A percentile compares a stretch with the other conserved stretches of the same genome.
These are phyloP conservation scores for Phaeolepiota aurea DNA, from an alignment of 768 basidiomycete genomes.

Conservation along the genomic window DNA sequence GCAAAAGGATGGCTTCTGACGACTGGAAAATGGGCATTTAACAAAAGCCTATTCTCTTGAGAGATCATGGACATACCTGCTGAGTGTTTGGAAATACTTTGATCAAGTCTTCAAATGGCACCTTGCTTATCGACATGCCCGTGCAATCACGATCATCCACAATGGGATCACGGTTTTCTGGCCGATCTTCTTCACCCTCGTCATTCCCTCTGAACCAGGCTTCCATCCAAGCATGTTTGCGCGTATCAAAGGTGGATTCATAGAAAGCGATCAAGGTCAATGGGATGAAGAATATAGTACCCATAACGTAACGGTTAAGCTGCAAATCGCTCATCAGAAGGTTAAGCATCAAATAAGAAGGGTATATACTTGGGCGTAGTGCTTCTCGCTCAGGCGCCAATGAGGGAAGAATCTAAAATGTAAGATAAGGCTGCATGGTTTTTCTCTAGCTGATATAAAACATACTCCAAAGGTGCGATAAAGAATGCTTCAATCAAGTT, in stretches of 20 bases:
- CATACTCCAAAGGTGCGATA: conserved; percentile 83
- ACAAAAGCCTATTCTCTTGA: conserved; percentile 2
- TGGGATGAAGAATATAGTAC: conserved; percentile 73
- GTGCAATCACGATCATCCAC: conserved; percentile 45
- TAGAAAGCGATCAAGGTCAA: conserved; percentile 65
- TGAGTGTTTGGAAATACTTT: conserved; percentile 66
- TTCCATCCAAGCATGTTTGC: conserved; percentile 54
- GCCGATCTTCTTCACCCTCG: conserved; percentile 48
- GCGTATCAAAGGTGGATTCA: conserved; percentile 49
- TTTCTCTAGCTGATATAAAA: conserved; percentile 6
- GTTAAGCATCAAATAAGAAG: not conserved
- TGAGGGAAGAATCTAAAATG: conserved; percentile 29
- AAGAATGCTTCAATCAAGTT: conserved; percentile 79
- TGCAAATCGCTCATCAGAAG: conserved; percentile 15
- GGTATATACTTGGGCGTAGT: conserved; percentile 56
- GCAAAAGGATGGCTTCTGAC: conserved; percentile 56
- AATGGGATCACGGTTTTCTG: conserved; percentile 48
- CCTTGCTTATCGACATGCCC: conserved; percentile 61
- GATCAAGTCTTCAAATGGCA: conserved; percentile 61
- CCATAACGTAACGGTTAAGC: conserved; percentile 79
- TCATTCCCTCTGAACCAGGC: conserved; percentile 58
- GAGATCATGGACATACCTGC: conserved; percentile 39
- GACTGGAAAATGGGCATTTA: conserved; percentile 36
- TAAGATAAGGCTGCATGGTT: conserved; percentile 2
- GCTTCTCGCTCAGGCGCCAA: conserved; percentile 33